phyloP scores from a whole-genome alignment of 176 grass and related monocot genomes.

The Musa beccarii region DNA sequence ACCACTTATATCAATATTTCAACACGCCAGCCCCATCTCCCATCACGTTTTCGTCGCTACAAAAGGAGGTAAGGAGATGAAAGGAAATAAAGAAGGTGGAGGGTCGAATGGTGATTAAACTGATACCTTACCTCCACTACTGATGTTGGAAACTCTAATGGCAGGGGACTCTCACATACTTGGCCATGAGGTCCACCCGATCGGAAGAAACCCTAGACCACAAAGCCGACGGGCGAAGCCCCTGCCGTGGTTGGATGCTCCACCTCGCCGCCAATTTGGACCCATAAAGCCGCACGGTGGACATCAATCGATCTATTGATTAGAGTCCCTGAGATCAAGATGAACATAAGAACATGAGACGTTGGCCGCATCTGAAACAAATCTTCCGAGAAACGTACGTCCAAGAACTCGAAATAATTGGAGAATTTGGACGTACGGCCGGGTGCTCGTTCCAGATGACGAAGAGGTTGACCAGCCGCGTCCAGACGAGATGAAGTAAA shows the following conservation, averaged over 20 bases:
- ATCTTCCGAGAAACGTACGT: no score
- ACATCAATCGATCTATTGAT: not conserved
- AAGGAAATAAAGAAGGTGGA: no score
- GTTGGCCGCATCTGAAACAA: no score
- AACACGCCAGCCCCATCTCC: no score
- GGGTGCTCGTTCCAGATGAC: no score
- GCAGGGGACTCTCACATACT: not conserved
- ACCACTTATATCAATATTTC: no score
- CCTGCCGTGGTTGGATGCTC: not conserved
- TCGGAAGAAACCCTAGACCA: not conserved
- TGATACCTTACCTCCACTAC: conserved; percentile 27
- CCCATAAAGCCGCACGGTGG: not conserved
- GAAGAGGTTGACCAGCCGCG: no score
- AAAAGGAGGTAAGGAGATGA: no score
- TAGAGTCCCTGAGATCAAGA: not conserved
- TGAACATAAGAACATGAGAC: no score
- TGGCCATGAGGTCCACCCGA: not conserved
- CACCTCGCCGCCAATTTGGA: not conserved
- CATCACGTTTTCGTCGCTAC: no score
- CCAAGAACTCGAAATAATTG: not conserved
- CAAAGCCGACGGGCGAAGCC: not conserved
- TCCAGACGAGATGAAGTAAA: no score
- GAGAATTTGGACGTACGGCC: not conserved
- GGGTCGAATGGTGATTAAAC: not conserved
- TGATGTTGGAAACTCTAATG: not conserved